A percentile compares a stretch with the other conserved stretches of the same genome.
Evolutionary conservation across 768 basidiomycete species (phyloP).

Genomic region (Pisolithus sp.): DNA sequence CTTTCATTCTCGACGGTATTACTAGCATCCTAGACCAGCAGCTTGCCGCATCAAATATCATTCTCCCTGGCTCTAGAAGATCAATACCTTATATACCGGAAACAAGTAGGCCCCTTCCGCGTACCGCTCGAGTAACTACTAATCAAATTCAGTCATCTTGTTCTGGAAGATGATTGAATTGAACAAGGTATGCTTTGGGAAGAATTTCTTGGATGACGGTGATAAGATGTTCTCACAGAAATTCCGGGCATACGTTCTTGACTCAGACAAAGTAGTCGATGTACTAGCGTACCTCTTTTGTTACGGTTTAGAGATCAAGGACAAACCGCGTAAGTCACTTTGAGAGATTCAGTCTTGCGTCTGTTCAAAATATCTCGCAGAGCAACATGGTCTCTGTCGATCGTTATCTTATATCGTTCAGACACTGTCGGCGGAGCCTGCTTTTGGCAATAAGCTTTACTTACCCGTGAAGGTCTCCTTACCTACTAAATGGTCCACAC

Average conservation of each 20-base stretch:
- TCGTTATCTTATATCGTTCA: constrained; percentile 90
- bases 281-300: constrained; percentile 73
- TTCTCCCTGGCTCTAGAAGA: constrained; percentile 82
- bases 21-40: constrained; percentile 66
- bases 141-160: constrained; percentile 50
- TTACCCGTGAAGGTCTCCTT: constrained; percentile 57
- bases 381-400: constrained; percentile 87
- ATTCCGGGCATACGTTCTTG: constrained; percentile 77
- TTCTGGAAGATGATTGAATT: constrained; percentile 91
- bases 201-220: background rate
- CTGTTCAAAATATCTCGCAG: constrained; percentile 33
- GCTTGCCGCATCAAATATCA: constrained; percentile 61
- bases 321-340: constrained; percentile 71
- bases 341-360: constrained; percentile 1
- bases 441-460: constrained; percentile 68
- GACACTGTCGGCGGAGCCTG: constrained; percentile 77
- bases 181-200: constrained; percentile 62
- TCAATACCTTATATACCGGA: constrained; percentile 79
- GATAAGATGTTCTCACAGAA: constrained; percentile 47
- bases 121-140: constrained; percentile 1
- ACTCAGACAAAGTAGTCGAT: constrained; percentile 75
- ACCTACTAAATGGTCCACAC: constrained; percentile 70
- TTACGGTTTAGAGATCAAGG: constrained; percentile 83
- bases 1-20: constrained; percentile 75
- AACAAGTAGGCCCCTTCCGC: constrained; percentile 47